Conservation (phyloP, 2,329 filamentous ascomycete species). For the Fusarium siculi region DNA sequence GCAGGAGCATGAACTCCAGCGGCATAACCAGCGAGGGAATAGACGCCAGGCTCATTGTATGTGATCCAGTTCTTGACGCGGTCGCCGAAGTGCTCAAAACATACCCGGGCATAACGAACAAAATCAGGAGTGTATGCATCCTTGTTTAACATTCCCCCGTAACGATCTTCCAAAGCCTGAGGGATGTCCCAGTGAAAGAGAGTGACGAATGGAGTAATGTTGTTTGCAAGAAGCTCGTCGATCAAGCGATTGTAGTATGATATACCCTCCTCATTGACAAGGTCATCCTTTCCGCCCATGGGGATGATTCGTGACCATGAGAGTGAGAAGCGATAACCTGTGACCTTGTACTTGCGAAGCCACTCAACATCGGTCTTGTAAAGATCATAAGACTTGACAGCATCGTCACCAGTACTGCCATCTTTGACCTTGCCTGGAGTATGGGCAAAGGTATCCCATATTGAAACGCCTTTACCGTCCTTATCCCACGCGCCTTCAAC, state of each 20-base stretch:
- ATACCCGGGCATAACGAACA: constrained; percentile 36
- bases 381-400: constrained; percentile 52
- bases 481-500: constrained; percentile 56
- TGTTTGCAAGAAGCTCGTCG: constrained; percentile 63
- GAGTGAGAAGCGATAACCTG: constrained; percentile 71
- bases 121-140: constrained; percentile 37
- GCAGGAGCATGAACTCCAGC: constrained; percentile 35
- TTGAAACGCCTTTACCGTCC: constrained; percentile 55
- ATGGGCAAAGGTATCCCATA: constrained; percentile 55
- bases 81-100: constrained; percentile 38
- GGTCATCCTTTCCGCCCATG: constrained; percentile 69
- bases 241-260: constrained; percentile 69
- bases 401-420: constrained; percentile 52
- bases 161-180: constrained; percentile 34
- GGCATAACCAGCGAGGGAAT: constrained; percentile 31
- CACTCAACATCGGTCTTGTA: constrained; percentile 63
- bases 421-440: constrained; percentile 53
- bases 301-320: constrained; percentile 74
- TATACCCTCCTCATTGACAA: constrained; percentile 69
- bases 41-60: constrained; percentile 39
- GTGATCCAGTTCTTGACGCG: constrained; percentile 41
- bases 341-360: constrained; percentile 67
- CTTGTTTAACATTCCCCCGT: constrained; percentile 37
- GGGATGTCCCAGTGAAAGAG: constrained; percentile 75
- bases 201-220: constrained; percentile 69